A percentile compares a stretch with the other conserved stretches of the same genome.
phyloP scores from a whole-genome alignment of 192 early-diverging fungal genomes.

The Lobulomyces angularis region DNA sequence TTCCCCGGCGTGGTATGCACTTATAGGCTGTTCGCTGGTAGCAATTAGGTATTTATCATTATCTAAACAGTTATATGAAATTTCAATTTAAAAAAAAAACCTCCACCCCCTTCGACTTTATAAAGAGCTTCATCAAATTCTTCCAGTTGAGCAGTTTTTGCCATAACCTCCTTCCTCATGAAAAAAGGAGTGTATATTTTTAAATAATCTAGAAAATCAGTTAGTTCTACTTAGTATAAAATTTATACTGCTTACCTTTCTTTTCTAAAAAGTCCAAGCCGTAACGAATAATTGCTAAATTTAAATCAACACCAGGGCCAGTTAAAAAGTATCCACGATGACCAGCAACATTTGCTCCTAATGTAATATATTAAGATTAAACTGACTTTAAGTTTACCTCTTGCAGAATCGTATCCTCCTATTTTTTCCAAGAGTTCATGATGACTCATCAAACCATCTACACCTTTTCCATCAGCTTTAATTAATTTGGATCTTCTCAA shows the following conservation, averaged over 20 bases:
- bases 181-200: constrained; percentile 98
- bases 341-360: constrained; percentile 78
- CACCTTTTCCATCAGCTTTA: constrained; percentile 31
- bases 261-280: constrained; percentile 81
- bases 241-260: too few relatives aligned
- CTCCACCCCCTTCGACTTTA: constrained; percentile 49
- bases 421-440: constrained; percentile 88
- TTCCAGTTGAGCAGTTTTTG: constrained; percentile 92
- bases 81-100: background rate
- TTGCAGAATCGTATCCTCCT: constrained; percentile 74
- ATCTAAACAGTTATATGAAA: constrained; percentile 4
- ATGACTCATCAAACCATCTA: constrained; percentile 50
- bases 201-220: constrained; percentile 67
- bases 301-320: constrained; percentile 87
- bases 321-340: constrained; percentile 99
- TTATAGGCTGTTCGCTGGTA: constrained; percentile 97
- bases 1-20: constrained; percentile 87
- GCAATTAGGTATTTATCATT: constrained; percentile 89
- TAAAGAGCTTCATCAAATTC: constrained; percentile 99
- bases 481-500: constrained; percentile 20
- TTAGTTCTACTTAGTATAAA: too few relatives aligned
- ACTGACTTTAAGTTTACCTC: constrained; percentile 33
- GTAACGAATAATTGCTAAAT: constrained; percentile 92
- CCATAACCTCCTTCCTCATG: constrained; percentile 94
- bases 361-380: constrained; percentile 8